A percentile compares a stretch with the other conserved stretches of the same genome.
Evolutionary conservation across 1,284 basidiomycete genomes (phyloP).

Genomic region (Boletellus dicymbophilus): DNA sequence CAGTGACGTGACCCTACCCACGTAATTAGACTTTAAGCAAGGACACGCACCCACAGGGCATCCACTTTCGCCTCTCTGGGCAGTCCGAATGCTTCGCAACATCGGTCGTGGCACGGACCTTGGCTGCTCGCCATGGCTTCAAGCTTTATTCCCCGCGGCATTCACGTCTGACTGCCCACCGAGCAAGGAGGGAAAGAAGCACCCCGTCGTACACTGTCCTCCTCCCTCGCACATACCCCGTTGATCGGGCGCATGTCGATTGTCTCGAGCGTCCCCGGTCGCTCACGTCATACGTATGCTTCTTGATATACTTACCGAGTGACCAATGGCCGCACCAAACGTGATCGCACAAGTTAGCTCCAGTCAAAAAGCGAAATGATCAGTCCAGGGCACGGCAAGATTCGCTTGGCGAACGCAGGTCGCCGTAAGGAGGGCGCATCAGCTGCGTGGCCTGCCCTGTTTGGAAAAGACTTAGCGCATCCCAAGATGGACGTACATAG

Average conservation of each 20-base stretch:
- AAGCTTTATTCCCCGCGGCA: conserved; percentile 33
- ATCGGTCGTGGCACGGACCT: neutral
- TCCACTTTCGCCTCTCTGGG: conserved; percentile 19
- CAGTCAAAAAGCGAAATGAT: conserved; percentile 22
- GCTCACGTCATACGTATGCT: conserved; percentile 18
- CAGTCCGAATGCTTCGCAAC: conserved; percentile 19
- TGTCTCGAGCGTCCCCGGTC: neutral
- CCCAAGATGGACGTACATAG: conserved; percentile 27
- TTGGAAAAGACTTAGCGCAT: conserved; percentile 12
- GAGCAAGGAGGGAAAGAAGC: too few species aligned
- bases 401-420: conserved; percentile 19
- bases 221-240: conserved; percentile 13
- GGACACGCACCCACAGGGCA: conserved; percentile 28
- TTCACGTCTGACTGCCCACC: conserved; percentile 14
- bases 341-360: neutral
- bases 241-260: conserved; percentile 23
- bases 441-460: conserved; percentile 28
- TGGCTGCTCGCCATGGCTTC: too few species aligned
- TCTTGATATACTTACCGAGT: conserved; percentile 4
- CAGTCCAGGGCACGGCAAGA: too few species aligned
- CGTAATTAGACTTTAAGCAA: conserved; percentile 41
- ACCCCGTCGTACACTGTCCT: conserved; percentile 4
- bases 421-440: conserved; percentile 36
- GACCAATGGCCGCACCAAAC: too few species aligned
- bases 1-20: conserved; percentile 32